Evolutionary conservation across 2,329 filamentous ascomycete species (phyloP).

Genomic region (Apiospora saccharicola): DNA sequence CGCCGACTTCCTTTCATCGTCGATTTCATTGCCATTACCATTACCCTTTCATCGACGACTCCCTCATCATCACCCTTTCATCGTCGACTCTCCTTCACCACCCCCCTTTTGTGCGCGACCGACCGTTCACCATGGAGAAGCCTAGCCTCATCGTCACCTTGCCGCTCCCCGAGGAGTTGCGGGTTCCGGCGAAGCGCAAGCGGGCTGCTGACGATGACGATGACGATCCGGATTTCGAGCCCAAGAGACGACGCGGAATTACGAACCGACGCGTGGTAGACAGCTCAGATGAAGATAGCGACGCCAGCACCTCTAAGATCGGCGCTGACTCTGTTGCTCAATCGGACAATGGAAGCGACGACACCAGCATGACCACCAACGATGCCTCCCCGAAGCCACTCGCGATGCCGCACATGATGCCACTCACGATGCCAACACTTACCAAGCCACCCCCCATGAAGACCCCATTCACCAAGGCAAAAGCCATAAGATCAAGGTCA

Average conservation of each 20-base stretch:
- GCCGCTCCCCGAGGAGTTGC: not conserved
- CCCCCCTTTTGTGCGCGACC: not conserved
- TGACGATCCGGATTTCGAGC: not conserved
- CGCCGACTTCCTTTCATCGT: not conserved
- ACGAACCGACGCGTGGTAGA: not conserved
- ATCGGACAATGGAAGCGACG: too few species aligned
- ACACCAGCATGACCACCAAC: not conserved
- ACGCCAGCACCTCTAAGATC: not conserved
- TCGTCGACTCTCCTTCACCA: not conserved
- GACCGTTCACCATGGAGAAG: not conserved
- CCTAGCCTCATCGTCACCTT: not conserved
- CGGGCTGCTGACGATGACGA: not conserved
- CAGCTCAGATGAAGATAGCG: not conserved
- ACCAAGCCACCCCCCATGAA: not conserved
- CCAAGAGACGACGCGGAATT: not conserved
- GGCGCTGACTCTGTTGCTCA: not conserved
- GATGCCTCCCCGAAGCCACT: too few species aligned
- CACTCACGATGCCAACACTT: not conserved
- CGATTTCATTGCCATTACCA: too few species aligned
- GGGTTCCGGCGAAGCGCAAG: not conserved
- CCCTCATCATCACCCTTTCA: too few species aligned
- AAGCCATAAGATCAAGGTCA: too few species aligned
- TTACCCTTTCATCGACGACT: too few species aligned
- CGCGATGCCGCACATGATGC: too few species aligned
- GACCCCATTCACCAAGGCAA: not conserved